Evolutionary conservation across 1,284 basidiomycete genomes (phyloP), one percentile per base, ranked within the genome.

Genomic region (Ganoderma multipileum): DNA sequence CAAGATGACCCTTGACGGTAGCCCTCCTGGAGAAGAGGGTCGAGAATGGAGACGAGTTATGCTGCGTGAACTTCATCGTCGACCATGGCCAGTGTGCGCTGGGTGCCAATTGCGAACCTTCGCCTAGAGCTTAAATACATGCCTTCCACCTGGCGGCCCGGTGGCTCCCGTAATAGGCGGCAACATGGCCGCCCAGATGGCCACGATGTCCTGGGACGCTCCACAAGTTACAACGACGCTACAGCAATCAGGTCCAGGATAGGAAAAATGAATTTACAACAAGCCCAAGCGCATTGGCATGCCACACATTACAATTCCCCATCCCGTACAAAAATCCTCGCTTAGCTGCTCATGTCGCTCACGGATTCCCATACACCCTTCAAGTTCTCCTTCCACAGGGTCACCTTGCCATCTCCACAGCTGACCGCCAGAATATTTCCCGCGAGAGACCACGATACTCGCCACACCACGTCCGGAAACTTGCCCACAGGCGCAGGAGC

Each of bases 331-430:
- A 3, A 18, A 28, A 39, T 42, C 60, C 38, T 11, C 41, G 23
- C 28, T 52, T 64, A 96, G 79, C 93, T 94, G 69, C 91, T 91
- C 86, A 97, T 91, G 76, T 97, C 95, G 78, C 93, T 96, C 66
- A 99, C 95, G 79, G 96, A 97, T 81, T 99, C 97, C 95, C 97
- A 99, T 28, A 87, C 85, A 26, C 95, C 94, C 79, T 95, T 96
- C 76, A 98, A 82, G 79, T 95, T 97, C 84, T 99, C 97, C 83
- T 99, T 99, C 97, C 97, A 99, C 65, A 99, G 84, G 16, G 94
- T 96, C 38, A 99, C 96, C 82, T 98, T 98, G 33, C 98, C 97
- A 80, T 99, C 98, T 18, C 97, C 97, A 81, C 96, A 98, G 80
- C 95, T 97, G 50, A 99, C 98, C 0, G 97, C 97, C 60, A 99